Percentiles rank a stretch among this genome's conserved stretches.
These are phyloP conservation scores for Polysphondylium violaceum DNA, from an alignment of 78 protist genomes.

Conservation along the genomic window DNA sequence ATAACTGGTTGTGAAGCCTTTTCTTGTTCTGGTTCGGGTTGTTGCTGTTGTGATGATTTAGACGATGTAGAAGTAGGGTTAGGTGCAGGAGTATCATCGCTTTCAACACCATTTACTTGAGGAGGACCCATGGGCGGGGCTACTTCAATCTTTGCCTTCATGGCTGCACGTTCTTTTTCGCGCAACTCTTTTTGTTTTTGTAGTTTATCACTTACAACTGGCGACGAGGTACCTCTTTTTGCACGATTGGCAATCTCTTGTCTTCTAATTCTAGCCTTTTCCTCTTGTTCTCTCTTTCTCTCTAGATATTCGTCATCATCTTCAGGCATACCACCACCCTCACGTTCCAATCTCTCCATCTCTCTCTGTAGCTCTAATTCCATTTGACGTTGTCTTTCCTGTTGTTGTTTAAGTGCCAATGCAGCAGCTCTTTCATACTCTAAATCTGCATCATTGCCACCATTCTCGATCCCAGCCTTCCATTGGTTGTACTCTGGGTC, in stretches of 20 bases:
- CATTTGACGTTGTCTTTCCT: constrained; percentile 43
- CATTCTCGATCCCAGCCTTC: neutral
- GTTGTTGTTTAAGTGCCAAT: constrained; percentile 38
- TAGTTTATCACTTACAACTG: neutral
- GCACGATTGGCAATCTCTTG: neutral
- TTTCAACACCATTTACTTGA: neutral
- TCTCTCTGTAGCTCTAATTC: constrained; percentile 25
- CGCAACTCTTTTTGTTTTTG: constrained; percentile 8
- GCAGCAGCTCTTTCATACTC: constrained; percentile 29
- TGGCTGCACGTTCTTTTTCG: neutral
- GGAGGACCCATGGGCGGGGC: neutral
- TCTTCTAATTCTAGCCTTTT: constrained; percentile 11
- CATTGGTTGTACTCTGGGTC: neutral
- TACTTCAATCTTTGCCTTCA: constrained; percentile 16
- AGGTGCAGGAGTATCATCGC: neutral
- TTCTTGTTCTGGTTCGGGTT: neutral
- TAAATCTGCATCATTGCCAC: constrained; percentile 14
- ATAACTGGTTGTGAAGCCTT: neutral
- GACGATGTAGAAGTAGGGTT: neutral
- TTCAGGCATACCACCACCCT: constrained; percentile 1
- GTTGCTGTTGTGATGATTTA: constrained; percentile 10
- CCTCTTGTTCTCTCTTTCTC: constrained; percentile 28
- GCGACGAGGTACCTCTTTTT: neutral
- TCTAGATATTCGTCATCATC: constrained; percentile 30
- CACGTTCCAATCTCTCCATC: constrained; percentile 37